These are phyloP conservation scores for Lepidium didymum DNA, from an alignment of 345 rosid species.

Conservation along the genomic window DNA sequence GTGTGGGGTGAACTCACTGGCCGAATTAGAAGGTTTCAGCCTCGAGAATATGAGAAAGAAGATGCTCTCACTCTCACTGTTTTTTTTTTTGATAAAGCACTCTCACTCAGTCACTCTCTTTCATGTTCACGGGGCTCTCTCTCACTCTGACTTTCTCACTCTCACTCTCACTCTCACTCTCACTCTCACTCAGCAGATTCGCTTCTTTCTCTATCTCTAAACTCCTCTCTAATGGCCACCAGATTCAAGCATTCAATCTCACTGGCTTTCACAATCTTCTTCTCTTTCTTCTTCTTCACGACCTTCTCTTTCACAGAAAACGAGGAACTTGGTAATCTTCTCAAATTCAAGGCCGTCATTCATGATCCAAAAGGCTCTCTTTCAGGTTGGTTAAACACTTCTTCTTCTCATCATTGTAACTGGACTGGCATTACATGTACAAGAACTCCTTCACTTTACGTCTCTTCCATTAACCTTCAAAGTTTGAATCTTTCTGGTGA, in stretches of 20 bases:
- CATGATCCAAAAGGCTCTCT: slow-evolving; percentile 64
- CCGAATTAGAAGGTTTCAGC: not conserved
- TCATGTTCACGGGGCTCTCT: not conserved
- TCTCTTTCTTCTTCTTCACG: slow-evolving; percentile 26
- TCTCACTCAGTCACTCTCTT: not conserved
- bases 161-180: not conserved
- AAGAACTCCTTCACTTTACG: slow-evolving; percentile 42
- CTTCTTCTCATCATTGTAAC: slow-evolving; percentile 62
- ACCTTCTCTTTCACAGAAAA: slow-evolving; percentile 45
- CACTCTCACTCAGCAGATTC: not conserved
- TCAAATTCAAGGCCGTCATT: slow-evolving; percentile 64
- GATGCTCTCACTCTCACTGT: slow-evolving; percentile 4
- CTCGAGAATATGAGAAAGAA: not conserved
- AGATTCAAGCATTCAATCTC: slow-evolving; percentile 29
- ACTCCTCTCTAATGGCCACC: slow-evolving; percentile 51
- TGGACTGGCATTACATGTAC: slow-evolving; percentile 84
- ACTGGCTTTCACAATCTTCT: slow-evolving; percentile 37
- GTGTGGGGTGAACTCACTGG: not conserved
- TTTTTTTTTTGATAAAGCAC: too few species aligned
- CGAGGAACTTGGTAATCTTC: slow-evolving; percentile 52
- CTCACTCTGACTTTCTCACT: not conserved
- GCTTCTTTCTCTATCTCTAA: slow-evolving; percentile 12
- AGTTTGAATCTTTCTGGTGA: slow-evolving; percentile 87
- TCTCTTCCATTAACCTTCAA: slow-evolving; percentile 66
- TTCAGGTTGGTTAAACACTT: slow-evolving; percentile 59